phyloP scores from a whole-genome alignment of 208 protist genomes.

The Crithidia mellificae region DNA sequence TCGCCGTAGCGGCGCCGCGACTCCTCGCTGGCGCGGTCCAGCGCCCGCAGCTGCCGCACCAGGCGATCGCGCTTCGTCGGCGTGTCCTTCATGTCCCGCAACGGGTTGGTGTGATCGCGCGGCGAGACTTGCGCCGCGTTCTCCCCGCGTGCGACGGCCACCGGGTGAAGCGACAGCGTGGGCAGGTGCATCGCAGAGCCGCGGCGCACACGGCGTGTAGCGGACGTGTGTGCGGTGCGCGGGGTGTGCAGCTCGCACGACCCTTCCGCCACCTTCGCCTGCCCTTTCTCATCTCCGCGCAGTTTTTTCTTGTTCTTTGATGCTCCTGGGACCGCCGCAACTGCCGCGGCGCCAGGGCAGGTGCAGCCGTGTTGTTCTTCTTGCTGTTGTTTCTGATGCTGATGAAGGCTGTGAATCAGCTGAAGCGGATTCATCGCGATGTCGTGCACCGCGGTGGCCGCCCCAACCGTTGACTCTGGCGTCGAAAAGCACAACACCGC shows the following conservation, averaged over 20 bases:
- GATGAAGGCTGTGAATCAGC: background rate
- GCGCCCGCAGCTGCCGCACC: slow-evolving; percentile 2
- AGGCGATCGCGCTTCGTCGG: background rate
- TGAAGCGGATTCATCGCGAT: background rate
- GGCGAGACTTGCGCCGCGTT: too few species aligned
- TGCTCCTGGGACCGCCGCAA: too few species aligned
- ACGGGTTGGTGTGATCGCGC: background rate
- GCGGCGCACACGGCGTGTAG: background rate
- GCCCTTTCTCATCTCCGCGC: background rate
- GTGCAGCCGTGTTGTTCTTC: background rate
- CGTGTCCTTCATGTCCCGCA: background rate
- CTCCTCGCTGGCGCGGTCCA: slow-evolving; percentile 22
- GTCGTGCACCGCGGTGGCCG: background rate
- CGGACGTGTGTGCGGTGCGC: background rate
- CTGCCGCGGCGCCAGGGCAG: background rate
- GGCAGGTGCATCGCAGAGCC: background rate
- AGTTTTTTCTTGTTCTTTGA: background rate
- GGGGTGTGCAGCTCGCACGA: background rate
- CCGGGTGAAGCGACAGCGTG: background rate
- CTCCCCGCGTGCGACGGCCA: too few species aligned
- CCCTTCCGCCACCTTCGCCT: background rate
- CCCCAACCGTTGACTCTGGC: too few species aligned
- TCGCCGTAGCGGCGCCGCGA: slow-evolving; percentile 11
- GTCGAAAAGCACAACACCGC: too few species aligned
- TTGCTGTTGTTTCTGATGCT: background rate